Evolutionary conservation across 768 basidiomycete genomes (phyloP).

Genomic region (Clitopilus passeckerianus): DNA sequence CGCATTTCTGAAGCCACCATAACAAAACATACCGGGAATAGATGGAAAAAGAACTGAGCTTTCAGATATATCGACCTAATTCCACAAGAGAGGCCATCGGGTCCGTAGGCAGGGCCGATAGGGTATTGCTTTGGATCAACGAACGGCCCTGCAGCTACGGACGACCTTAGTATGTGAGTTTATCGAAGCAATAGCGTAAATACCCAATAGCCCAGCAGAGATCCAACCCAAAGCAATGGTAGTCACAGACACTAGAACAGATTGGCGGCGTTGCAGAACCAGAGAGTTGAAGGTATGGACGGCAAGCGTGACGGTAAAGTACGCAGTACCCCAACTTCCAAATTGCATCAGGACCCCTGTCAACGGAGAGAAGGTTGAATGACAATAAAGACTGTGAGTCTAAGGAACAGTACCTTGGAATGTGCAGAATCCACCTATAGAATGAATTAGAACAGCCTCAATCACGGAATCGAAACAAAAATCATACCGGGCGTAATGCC

Average conservation of each 20-base stretch:
- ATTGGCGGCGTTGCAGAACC: slow-evolving; percentile 50
- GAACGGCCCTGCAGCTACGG: slow-evolving; percentile 31
- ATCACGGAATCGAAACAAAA: background rate
- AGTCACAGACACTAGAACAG: slow-evolving; percentile 37
- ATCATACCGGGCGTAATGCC: slow-evolving; percentile 45
- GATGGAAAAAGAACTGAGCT: slow-evolving; percentile 45
- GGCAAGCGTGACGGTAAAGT: slow-evolving; percentile 61
- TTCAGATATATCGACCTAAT: slow-evolving; percentile 36
- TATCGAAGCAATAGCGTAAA: background rate
- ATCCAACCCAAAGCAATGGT: slow-evolving; percentile 52
- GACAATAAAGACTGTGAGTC: background rate
- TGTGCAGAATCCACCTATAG: slow-evolving; percentile 43
- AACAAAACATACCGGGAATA: slow-evolving; percentile 50
- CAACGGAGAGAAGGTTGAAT: background rate
- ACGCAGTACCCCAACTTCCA: slow-evolving; percentile 55
- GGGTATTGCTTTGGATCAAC: slow-evolving; percentile 13
- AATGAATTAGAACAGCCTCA: background rate
- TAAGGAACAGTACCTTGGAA: slow-evolving; percentile 47
- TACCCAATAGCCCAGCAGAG: slow-evolving; percentile 43
- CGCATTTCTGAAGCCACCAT: background rate
- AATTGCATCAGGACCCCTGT: slow-evolving; percentile 56
- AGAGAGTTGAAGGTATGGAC: slow-evolving; percentile 67
- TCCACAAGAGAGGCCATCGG: slow-evolving; percentile 47
- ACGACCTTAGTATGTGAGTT: background rate
- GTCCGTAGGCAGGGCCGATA: slow-evolving; percentile 43